phyloP scores from a whole-genome alignment of 2,329 filamentous ascomycete genomes.

The Cordyceps farinosa region DNA sequence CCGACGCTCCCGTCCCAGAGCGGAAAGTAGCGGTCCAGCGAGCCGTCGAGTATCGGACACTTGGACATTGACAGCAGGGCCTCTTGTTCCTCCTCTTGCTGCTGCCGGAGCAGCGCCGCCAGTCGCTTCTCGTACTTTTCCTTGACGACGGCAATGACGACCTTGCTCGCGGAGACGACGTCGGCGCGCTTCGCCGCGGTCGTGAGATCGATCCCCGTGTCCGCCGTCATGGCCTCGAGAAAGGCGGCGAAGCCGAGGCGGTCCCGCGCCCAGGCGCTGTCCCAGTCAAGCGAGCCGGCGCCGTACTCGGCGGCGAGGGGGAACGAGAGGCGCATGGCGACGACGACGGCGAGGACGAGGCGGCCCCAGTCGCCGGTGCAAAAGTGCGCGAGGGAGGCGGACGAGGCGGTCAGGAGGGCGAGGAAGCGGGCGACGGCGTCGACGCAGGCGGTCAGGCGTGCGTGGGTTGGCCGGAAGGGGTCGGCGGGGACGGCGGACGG shows the following conservation, averaged over 20 bases:
- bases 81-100: constrained; percentile 9
- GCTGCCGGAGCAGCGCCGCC: constrained; percentile 29
- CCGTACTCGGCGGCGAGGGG: constrained; percentile 33
- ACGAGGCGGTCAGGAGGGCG: constrained; percentile 29
- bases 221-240: constrained; percentile 33
- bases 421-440: constrained; percentile 31
- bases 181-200: constrained; percentile 32
- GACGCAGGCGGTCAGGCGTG: constrained; percentile 26
- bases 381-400: constrained; percentile 35
- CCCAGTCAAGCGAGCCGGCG: constrained; percentile 28
- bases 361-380: constrained; percentile 41
- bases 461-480: constrained; percentile 20
- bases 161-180: constrained; percentile 41
- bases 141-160: constrained; percentile 45
- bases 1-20: constrained; percentile 41
- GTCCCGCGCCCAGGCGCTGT: constrained; percentile 36
- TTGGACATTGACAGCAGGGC: constrained; percentile 23
- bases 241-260: constrained; percentile 39
- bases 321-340: constrained; percentile 47
- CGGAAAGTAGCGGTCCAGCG: constrained; percentile 43
- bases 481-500: constrained; percentile 16
- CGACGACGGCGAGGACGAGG: constrained; percentile 39
- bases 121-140: constrained; percentile 43
- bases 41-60: constrained; percentile 53
- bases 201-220: constrained; percentile 22